A percentile compares a stretch with the other conserved stretches of the same genome.
phyloP scores from a whole-genome alignment of 768 basidiomycete genomes.

The Mycena polygramma region DNA sequence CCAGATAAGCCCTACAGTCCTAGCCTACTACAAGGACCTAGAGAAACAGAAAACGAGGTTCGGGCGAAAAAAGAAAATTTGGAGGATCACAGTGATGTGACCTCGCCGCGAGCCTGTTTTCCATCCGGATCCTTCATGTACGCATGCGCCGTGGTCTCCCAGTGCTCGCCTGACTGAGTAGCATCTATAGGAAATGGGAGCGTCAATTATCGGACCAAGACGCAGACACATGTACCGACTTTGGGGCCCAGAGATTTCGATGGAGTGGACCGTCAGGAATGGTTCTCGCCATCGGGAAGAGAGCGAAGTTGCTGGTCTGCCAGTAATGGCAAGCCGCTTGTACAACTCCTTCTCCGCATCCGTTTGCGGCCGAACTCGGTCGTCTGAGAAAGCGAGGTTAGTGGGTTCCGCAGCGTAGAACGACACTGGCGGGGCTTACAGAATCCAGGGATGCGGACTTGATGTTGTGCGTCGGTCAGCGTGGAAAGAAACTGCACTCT shows the following conservation, averaged over 20 bases:
- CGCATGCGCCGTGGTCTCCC: neutral
- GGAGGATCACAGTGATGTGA: slow-evolving; percentile 16
- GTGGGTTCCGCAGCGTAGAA: neutral
- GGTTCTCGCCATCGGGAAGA: slow-evolving; percentile 91
- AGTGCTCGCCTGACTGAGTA: slow-evolving; percentile 53
- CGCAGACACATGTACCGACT: slow-evolving; percentile 59
- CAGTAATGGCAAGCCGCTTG: slow-evolving; percentile 78
- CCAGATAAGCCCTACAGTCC: neutral
- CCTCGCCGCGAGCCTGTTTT: neutral
- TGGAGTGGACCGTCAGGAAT: slow-evolving; percentile 88
- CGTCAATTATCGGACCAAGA: neutral
- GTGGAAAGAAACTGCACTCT: slow-evolving; percentile 87
- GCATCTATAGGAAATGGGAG: slow-evolving; percentile 60
- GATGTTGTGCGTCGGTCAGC: slow-evolving; percentile 68
- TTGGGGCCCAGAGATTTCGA: slow-evolving; percentile 85
- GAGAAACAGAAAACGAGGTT: neutral
- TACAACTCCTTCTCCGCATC: slow-evolving; percentile 78
- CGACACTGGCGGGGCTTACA: slow-evolving; percentile 67
- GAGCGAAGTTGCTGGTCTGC: slow-evolving; percentile 75
- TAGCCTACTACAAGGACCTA: neutral
- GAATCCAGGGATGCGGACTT: slow-evolving; percentile 83
- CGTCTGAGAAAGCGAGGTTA: slow-evolving; percentile 60
- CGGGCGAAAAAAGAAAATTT: slow-evolving; percentile 18
- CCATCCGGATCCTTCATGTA: slow-evolving; percentile 19
- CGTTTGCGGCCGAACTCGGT: slow-evolving; percentile 78